Evolutionary conservation across 2,329 filamentous ascomycete species (phyloP), one percentile per base, ranked within the genome.

Genomic region (Stemphylium beticola): DNA sequence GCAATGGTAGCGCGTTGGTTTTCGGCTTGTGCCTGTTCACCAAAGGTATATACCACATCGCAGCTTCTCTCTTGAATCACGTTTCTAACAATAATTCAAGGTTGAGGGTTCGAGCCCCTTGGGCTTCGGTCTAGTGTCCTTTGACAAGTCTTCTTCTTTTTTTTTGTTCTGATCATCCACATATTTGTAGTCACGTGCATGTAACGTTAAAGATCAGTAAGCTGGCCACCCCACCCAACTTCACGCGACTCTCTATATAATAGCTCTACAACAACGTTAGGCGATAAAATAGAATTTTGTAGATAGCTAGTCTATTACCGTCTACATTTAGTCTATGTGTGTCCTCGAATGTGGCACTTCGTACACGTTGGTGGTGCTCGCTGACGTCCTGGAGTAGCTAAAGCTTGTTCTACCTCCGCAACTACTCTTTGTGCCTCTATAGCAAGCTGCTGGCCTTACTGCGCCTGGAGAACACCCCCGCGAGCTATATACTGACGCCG

Each of bases 1-100:
- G 64, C 64, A 66, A 66, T 66, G 64, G 64, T 64, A 64, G 60
- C 62, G 64, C 64, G 64, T 65, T 66, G 64, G 64, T 66, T 66
- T 66, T 66, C 64, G 64, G 64, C 47, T 24, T 43, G 15, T 40
- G 38, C 45, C 39, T 53, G 58, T 55, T 44, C 63, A 66, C 64
- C 64, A 66, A 65, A 66, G 64, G 64, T 66, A 22, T 4, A 22
- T 22, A 22, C 20, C 20, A 6, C 20, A 22, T 6, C 3, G 3
- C 20, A 22, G 6, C 20, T 22, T 22, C 20, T 22, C 20, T 22
- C 20, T 17, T 11, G 24, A 32, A 32, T 44, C 17, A 17, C 17
- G 41, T 9, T 20, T 18, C 36, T 38, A 38, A 38, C 36, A 18
- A 17, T 31, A 22, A 22, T 22, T 6, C 20, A 22, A 22, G 22